Evolutionary conservation across 768 basidiomycete genomes (phyloP), one percentile per base, ranked within the genome.

Genomic region (Favolaschia claudopus): DNA sequence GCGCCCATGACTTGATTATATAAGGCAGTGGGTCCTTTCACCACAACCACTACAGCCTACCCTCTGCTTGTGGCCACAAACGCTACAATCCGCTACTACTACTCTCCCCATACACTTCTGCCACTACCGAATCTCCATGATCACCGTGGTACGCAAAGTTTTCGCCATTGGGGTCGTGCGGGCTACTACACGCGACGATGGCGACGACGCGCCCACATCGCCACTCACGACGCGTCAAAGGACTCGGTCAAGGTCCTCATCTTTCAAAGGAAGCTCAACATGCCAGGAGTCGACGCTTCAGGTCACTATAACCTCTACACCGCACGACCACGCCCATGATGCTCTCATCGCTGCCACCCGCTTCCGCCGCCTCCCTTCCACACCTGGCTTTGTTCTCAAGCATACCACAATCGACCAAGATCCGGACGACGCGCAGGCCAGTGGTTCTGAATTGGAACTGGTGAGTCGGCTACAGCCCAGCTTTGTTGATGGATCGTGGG

Each of bases 361-460:
- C 37, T 24, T 51, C 25, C 54, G 40, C 27, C 33, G 9, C 45
- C 14, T 32, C 24, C 19, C 29, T 9, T 6, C n/a, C 14, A 20
- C 39, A 15, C 60, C 60, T 15, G 36, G 55, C 47, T 61, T 56
- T 32, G 42, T 61, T 20, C 34, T 49, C 29, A 61, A 48, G 6
- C 60, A 56, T 37, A 55, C 33, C 7, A 40, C 48, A 17, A 51
- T n/a, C 38, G 48, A 40, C 7, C 31, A 29, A 14, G 32, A 55
- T 7, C n/a, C n/a, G n/a, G 42, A 12, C 15, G 8, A 19, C 15
- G 32, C 22, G 38, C n/a, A 24, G 12, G 27, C 9, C n/a, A 34
- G 13, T 15, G 17, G 33, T 5, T n/a, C 34, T 1, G 32, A 47
- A 38, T 25, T 36, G 28, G 60, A 55, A 12, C 32, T 42, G 51